Evolutionary conservation across 2,329 filamentous ascomycete genomes (phyloP), one percentile per base, ranked within the genome.

Genomic region (Tolypocladium capitatum): DNA sequence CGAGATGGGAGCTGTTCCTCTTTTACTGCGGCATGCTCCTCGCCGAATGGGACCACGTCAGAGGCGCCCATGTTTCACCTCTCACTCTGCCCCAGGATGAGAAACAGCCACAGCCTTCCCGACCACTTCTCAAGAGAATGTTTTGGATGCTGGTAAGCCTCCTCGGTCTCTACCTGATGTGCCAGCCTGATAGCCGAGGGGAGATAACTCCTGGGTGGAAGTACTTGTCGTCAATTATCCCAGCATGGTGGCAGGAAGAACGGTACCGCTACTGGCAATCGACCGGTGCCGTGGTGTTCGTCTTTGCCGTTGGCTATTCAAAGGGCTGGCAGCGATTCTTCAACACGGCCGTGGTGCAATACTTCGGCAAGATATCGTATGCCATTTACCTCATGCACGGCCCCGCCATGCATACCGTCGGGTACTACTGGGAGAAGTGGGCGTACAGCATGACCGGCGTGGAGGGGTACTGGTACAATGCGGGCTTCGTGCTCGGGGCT

Each of bases 311-410:
- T 18, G 67, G 70, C 24, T 68, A 72, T 47, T 71, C 70, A 5
- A 58, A 61, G 2, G 60, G 57, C 4, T 72, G 75, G 65, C 72
- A 74, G 55, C 61, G 63, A 18, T 63, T 78, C 48, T 78, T 80
- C 61, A 72, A 72, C 56, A 63, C 65, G 1, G 56, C 62, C 2
- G 54, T 68, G 16, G 65, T 78, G 3, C 76, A 79, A 56, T 81
- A 81, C 60, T 63, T 81, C 6, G 78, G 78, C 49, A 72, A 72
- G 56, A 73, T 81, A 53, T 80, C 75, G 46, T 82, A 78, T 56
- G 72, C 75, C 45, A 58, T 82, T 27, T 82, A 82, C 58, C 68
- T 82, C 14, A 73, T 80, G 65, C 78, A 82, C 57, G 75, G 76
- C 1, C 73, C 75, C 4, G 68, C 73, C 2, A 68, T 74, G 56